phyloP scores from a whole-genome alignment of 176 grass and related monocot genomes.

The Urochloa ruziziensis region DNA sequence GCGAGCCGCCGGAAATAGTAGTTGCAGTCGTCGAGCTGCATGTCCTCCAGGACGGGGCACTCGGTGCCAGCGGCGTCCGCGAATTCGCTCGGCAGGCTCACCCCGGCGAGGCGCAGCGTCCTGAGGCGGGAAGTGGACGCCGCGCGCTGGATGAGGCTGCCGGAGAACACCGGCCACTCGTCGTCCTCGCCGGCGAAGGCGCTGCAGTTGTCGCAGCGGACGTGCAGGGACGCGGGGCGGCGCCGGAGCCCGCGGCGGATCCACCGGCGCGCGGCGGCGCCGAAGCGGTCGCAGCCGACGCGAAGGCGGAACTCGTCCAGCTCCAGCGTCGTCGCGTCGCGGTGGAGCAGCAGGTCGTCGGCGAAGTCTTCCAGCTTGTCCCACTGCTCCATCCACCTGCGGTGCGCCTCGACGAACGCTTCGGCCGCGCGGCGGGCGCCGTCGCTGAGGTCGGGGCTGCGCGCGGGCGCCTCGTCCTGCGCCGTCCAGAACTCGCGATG shows the following conservation, averaged over 20 bases:
- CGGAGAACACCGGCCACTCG: no score
- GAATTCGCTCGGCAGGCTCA: not conserved
- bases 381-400: no score
- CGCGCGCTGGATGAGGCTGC: no score
- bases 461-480: no score
- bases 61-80: not conserved
- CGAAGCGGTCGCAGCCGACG: not conserved
- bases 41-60: conserved; percentile 1
- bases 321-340: not conserved
- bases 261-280: not conserved
- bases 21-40: not conserved
- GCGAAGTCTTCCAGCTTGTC: not conserved
- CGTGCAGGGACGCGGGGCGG: not conserved
- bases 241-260: not conserved
- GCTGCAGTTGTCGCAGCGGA: not conserved
- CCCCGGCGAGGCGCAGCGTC: not conserved
- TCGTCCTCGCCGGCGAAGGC: no score
- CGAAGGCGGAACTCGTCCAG: conserved; percentile 1
- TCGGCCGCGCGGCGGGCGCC: no score
- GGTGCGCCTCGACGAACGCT: no score
- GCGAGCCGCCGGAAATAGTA: not conserved
- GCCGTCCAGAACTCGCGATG: no score
- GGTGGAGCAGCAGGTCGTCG: not conserved
- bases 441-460: no score
- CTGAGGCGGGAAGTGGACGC: not conserved